phyloP scores from a whole-genome alignment of 2,329 filamentous ascomycete genomes.

The Penicillium sp. region DNA sequence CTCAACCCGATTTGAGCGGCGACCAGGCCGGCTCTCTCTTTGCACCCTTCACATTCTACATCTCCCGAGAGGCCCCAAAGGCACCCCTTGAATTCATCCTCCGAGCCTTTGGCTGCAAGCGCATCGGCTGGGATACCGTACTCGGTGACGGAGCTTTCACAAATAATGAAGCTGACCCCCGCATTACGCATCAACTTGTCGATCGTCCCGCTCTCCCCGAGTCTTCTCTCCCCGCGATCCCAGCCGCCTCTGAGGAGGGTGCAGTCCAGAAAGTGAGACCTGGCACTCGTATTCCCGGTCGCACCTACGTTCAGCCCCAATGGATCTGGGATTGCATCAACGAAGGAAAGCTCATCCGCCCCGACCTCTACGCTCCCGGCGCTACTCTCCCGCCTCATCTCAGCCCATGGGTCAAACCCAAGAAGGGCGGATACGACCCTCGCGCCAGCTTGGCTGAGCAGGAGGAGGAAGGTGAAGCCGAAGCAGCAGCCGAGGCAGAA shows the following conservation, averaged over 20 bases:
- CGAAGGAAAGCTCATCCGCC: slow-evolving; percentile 82
- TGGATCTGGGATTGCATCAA: slow-evolving; percentile 99
- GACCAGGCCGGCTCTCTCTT: slow-evolving; percentile 78
- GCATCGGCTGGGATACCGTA: slow-evolving; percentile 91
- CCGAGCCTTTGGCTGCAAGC: slow-evolving; percentile 91
- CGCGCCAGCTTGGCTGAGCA: slow-evolving; percentile 84
- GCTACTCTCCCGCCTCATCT: slow-evolving; percentile 90
- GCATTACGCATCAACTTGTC: slow-evolving; percentile 95
- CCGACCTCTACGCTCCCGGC: slow-evolving; percentile 88
- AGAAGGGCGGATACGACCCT: slow-evolving; percentile 88
- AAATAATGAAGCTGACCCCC: slow-evolving; percentile 80
- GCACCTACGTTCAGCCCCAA: slow-evolving; percentile 93
- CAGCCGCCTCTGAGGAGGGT: slow-evolving; percentile 51
- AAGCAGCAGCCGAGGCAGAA: slow-evolving; percentile 68
- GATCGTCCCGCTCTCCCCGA: slow-evolving; percentile 78
- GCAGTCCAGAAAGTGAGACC: slow-evolving; percentile 53
- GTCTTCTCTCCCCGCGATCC: slow-evolving; percentile 53
- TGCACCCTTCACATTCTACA: slow-evolving; percentile 84
- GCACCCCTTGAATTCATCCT: slow-evolving; percentile 91
- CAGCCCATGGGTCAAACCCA: slow-evolving; percentile 91
- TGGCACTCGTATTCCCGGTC: slow-evolving; percentile 82
- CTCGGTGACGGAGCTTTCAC: slow-evolving; percentile 93
- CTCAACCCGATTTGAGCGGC: slow-evolving; percentile 73
- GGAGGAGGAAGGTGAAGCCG: slow-evolving; percentile 82
- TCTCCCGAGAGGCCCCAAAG: slow-evolving; percentile 91